Evolutionary conservation across 129 eudicot genomes (phyloP), one percentile per base, ranked within the genome.

Genomic region (Flaveria ramosissima): DNA sequence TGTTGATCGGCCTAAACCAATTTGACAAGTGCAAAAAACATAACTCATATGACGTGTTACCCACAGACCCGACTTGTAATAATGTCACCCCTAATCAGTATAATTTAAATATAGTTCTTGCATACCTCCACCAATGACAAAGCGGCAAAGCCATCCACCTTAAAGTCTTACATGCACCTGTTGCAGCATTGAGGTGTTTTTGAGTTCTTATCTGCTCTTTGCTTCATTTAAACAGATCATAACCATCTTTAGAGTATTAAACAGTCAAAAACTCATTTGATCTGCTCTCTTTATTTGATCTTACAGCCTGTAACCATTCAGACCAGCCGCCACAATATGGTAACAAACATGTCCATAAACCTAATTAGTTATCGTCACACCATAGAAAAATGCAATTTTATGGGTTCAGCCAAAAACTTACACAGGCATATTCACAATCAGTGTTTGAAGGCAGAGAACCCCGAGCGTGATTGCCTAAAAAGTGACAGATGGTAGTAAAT

Each of bases 401-500:
- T 7, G 21, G 46, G 19, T 46, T 70, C 13, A 10, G 21, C 12
- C 0, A 10, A 84, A 39, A 26, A 81, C 96, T 43, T 86, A 91
- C 98, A 83, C 84, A 91, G 53, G 96, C 98, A 78, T 89, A 94
- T 76, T 94, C 98, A 73, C 96, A 94, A 62, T 94, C 97, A 56
- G 91, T 91, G 19, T 94, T 94, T 53, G 97, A 91, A 14, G 98
- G 98, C 53, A 91, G 73, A 63, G 98, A 91, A 79, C 96, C 97
- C 36, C 4, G 5, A 27, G 32, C 32, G 4, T 27, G 32, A 27
- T 23, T 23, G 26, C 4, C 4, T 27, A 30, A 30, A 4, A 91
- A 94, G 87, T 94, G 98, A 85, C 98, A 94, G 63, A 94, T 94
- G 51, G 96, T 93, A 81, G 89, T 94, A 72, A 94, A 94, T 73